phyloP scores from a whole-genome alignment of 306 rosid species.

The Echinosophora koreensis region DNA sequence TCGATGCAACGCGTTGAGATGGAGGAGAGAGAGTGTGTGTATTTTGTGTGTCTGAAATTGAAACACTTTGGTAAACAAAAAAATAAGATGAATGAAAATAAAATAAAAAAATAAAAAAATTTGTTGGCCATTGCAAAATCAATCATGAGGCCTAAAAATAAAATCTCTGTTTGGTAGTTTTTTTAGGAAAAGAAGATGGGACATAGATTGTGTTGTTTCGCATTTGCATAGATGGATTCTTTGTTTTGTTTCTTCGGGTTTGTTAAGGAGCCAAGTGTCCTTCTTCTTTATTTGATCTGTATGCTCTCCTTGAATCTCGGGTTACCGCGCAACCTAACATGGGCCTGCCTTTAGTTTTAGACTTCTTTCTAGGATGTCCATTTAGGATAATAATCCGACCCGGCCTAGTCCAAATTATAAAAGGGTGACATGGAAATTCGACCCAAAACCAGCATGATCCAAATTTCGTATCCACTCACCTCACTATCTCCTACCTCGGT shows the following conservation, averaged over 20 bases:
- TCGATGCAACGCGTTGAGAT: slow-evolving; percentile 37
- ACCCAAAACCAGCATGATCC: too few relatives aligned
- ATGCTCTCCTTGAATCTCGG: slow-evolving; percentile 56
- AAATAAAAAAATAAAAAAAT: neutral
- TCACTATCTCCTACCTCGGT: too few relatives aligned
- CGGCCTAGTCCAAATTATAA: too few relatives aligned
- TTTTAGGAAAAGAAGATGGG: slow-evolving; percentile 34
- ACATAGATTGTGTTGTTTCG: slow-evolving; percentile 28
- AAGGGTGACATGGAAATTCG: too few relatives aligned
- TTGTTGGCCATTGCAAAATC: slow-evolving; percentile 1
- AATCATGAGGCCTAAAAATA: slow-evolving; percentile 33
- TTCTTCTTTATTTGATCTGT: neutral
- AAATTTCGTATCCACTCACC: too few relatives aligned
- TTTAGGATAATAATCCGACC: too few relatives aligned
- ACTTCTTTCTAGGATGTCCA: neutral
- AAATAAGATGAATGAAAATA: neutral
- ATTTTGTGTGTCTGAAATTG: neutral
- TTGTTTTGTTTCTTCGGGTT: slow-evolving; percentile 35
- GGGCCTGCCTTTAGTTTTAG: neutral
- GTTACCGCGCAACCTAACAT: slow-evolving; percentile 58
- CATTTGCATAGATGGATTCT: slow-evolving; percentile 42
- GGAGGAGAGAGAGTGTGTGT: neutral
- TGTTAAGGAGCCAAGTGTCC: slow-evolving; percentile 47
- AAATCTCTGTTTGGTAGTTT: slow-evolving; percentile 26
- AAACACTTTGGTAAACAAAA: neutral